phyloP scores from a whole-genome alignment of 352 stramenopile species.

The Pythium coloratum region DNA sequence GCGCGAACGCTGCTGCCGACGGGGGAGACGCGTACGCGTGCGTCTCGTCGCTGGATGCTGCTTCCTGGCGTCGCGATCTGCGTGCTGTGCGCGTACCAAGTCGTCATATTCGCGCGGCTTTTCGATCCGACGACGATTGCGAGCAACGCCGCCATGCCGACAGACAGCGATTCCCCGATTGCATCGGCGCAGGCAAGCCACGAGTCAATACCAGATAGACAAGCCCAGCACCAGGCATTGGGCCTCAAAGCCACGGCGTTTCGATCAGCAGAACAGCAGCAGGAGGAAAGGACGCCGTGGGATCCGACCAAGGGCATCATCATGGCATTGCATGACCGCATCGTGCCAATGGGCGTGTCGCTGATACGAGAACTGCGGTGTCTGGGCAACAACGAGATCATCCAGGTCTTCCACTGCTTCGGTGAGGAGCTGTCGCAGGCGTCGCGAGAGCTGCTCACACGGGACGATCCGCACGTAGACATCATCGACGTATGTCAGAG shows the following conservation, averaged over 20 bases:
- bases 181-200: too few relatives aligned
- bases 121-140: slow-evolving; percentile 18
- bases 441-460: slow-evolving; percentile 37
- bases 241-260: slow-evolving; percentile 4
- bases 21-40: not conserved
- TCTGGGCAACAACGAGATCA: slow-evolving; percentile 38
- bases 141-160: not conserved
- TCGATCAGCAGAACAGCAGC: not conserved
- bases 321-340: slow-evolving; percentile 52
- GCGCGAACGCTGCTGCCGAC: not conserved
- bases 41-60: slow-evolving; percentile 11
- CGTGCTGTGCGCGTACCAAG: slow-evolving; percentile 20
- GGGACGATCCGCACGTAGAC: slow-evolving; percentile 44
- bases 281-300: not conserved
- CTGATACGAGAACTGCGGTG: slow-evolving; percentile 59
- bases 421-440: slow-evolving; percentile 45
- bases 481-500: slow-evolving; percentile 64
- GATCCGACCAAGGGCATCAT: slow-evolving; percentile 37
- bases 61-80: slow-evolving; percentile 16
- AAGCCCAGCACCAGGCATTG: not conserved
- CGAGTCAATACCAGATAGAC: not conserved
- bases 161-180: too few relatives aligned
- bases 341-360: slow-evolving; percentile 56
- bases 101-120: slow-evolving; percentile 19
- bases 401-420: slow-evolving; percentile 48